Evolutionary conservation across 2,329 filamentous ascomycete genomes (phyloP).

Genomic region (Verticillium isaacii): DNA sequence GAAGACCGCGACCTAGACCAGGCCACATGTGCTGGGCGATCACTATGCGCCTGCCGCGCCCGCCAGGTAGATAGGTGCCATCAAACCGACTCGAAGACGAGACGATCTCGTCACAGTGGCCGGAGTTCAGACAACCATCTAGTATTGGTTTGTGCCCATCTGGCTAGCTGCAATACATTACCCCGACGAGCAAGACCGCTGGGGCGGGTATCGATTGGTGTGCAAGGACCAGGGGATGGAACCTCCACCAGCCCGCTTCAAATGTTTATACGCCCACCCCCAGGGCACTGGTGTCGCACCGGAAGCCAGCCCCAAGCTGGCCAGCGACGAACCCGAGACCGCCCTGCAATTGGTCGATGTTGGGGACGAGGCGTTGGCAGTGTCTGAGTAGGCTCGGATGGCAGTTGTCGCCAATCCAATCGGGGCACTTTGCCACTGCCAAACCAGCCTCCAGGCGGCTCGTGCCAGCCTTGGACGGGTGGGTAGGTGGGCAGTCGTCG

Average conservation of each 20-base stretch:
- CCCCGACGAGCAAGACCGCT: not conserved
- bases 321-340: not conserved
- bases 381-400: not conserved
- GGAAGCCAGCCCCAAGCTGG: not conserved
- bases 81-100: not conserved
- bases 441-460: not conserved
- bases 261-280: not conserved
- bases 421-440: not conserved
- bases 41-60: not conserved
- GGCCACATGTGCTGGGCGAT: not conserved
- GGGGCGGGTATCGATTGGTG: not conserved
- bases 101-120: not conserved
- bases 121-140: not conserved
- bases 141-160: not conserved
- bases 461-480: not conserved
- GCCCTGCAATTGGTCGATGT: not conserved
- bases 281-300: not conserved
- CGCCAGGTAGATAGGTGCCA: not conserved
- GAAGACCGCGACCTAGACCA: not conserved
- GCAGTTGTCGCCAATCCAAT: not conserved
- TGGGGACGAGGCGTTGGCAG: not conserved
- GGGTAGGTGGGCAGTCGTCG: not conserved
- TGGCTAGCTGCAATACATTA: not conserved
- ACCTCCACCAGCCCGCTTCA: not conserved
- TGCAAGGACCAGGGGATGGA: not conserved